A percentile compares a stretch with the other conserved stretches of the same genome.
phyloP scores from a whole-genome alignment of 163 green algal species.

The Chloromonas sp. region DNA sequence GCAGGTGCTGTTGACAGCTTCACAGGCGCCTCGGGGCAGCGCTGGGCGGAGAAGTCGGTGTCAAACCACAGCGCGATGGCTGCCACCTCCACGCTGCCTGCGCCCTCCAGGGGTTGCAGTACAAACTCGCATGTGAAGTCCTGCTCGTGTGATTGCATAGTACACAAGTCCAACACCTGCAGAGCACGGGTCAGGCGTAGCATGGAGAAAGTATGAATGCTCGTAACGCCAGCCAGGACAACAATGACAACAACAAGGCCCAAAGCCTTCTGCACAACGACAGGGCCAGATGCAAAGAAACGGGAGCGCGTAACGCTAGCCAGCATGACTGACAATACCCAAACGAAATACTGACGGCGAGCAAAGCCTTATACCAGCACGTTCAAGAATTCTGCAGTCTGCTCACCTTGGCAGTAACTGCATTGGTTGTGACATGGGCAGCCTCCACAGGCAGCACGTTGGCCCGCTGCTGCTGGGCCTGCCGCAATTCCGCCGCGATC shows the following conservation, averaged over 20 bases:
- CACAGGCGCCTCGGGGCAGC: slow-evolving; percentile 63
- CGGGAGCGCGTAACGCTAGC: no score
- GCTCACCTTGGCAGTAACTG: slow-evolving; percentile 16
- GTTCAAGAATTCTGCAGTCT: neutral
- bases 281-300: no score
- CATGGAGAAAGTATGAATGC: no score
- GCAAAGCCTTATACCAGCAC: no score
- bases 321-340: no score
- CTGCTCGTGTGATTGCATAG: slow-evolving; percentile 56
- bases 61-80: slow-evolving; percentile 88
- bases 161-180: slow-evolving; percentile 65
- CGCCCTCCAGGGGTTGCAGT: neutral
- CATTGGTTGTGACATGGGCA: slow-evolving; percentile 47
- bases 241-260: no score
- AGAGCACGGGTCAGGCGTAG: neutral
- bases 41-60: slow-evolving; percentile 63
- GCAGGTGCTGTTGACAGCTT: slow-evolving; percentile 66
- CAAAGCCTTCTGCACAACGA: no score
- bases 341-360: no score
- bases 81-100: slow-evolving; percentile 22
- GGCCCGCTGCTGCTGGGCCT: slow-evolving; percentile 22
- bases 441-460: slow-evolving; percentile 46
- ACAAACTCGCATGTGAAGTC: slow-evolving; percentile 70
- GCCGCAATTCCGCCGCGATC: slow-evolving; percentile 42
- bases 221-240: no score